Base-by-base conservation (phyloP, 2,329 filamentous ascomycete genomes). In the Leptographium flavum region DNA sequence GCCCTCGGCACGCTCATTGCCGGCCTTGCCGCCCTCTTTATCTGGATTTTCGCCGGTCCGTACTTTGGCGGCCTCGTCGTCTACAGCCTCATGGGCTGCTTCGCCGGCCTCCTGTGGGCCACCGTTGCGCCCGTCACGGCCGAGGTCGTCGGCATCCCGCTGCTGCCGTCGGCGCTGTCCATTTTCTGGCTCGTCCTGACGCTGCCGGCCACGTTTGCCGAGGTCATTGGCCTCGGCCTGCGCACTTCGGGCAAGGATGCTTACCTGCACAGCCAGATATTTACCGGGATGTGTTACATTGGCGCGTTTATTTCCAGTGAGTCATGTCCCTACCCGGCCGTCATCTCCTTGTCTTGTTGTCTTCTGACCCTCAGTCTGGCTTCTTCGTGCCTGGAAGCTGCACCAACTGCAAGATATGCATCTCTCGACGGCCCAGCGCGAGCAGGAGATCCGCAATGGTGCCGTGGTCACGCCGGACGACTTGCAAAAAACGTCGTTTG, bases 181-280 rank as follows among this genome's bases (percentile, higher is more conserved):
- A 68, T 90, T 17, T 72, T 78, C 19, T 90, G 84, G 84, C 56
- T 88, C 23, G 67, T 78, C 6, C 69, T 90, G 15, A 74, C 81
- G 5, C 58, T 87, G 10, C 85, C 84, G 1, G 74, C 75, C 13
- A 85, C 81, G 0, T 87, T 80, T 52, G 71, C 76, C 32, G 76
- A 80, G 52, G 73, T 74, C 2, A 82, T 83, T 51, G 79, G 70
- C 3, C 59, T 83, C 35, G 64, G 73, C 43, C 69, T 83, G 27
- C 65, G 68, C 46, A 52, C 60, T 17, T 15, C 36, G 14, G 55
- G 67, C 32, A 23, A 61, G 0, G 59, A 63, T 25, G 68, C 69
- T 19, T 78, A 76, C 47, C 59, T 74, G 3, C 58, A 70, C 10
- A 67, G 69, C 0, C 70, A 78, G 55, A 53, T 81, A 1, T 81